Evolutionary conservation across 352 stramenopile species (phyloP), one percentile per base, ranked within the genome.

Genomic region (Elongisporangium prolatum): DNA sequence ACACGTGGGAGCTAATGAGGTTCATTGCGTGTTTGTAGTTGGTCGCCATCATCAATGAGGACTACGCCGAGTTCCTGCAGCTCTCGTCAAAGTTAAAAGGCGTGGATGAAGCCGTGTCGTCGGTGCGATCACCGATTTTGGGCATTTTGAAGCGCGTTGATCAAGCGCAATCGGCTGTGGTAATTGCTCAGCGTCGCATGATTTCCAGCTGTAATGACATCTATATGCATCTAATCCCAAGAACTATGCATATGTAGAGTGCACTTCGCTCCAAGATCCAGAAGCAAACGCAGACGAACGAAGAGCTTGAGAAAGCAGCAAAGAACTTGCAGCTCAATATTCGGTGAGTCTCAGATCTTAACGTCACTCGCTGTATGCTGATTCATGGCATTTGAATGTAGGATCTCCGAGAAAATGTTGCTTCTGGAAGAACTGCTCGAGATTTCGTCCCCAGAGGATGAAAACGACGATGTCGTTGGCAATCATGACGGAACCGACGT

Each of bases 61-160:
- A 96, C 68, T 96, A 96, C 59, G 74, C 83, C 50, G 86, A 96
- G 72, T 96, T 96, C 57, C 70, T 96, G 47, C 86, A 96, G 72
- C 79, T 96, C 50, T 96, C 86, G 44, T 88, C 84, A 50, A 89
- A 86, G 65, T 75, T 96, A 24, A 92, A 93, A 61, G 86, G 83
- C 20, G 84, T 96, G 24, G 86, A 96, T 54, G 86, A 91, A 58
- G 84, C 86, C 20, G 85, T 94, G 17, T 88, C 82, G 10, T 91
- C 83, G 11, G 78, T 96, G 34, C 81, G 83, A 24, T 64, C 69
- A 48, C 84, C 86, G 24, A 81, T 96, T 38, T 60, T 84, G 21
- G 73, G 69, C 11, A 87, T 94, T n/a, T 68, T 94, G 22, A 80
- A 93, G 58, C 83, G 82, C 38, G 86, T 96, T 37, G 72, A 92